Conservation (phyloP, 1,139 yeast species). For the Oligophagozyma castellii region DNA sequence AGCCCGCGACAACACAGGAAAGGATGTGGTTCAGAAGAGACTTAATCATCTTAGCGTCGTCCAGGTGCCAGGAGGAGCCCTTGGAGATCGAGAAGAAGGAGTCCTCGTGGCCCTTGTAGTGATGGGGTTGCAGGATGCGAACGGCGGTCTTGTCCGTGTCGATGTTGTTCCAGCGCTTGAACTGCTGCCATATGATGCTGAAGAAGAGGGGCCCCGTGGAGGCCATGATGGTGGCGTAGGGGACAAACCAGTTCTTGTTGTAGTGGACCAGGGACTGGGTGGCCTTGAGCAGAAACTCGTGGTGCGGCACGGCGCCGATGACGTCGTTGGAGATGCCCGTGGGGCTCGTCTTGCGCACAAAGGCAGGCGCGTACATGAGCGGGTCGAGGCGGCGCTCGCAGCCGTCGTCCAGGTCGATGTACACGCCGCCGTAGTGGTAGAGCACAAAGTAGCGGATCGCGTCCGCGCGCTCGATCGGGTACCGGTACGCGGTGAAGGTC, state of each 20-base stretch:
- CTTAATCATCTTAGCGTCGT: slow-evolving; percentile 68
- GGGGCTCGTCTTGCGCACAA: slow-evolving; percentile 77
- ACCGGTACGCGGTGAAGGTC: slow-evolving; percentile 66
- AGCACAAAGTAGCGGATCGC: slow-evolving; percentile 83
- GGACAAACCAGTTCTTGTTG: slow-evolving; percentile 63
- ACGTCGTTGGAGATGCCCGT: slow-evolving; percentile 89
- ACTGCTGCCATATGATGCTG: slow-evolving; percentile 78
- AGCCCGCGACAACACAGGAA: slow-evolving; percentile 56
- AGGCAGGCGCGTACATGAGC: slow-evolving; percentile 65
- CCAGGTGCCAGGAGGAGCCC: slow-evolving; percentile 84
- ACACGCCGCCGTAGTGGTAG: slow-evolving; percentile 77
- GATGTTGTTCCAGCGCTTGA: slow-evolving; percentile 57
- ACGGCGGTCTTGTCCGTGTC: slow-evolving; percentile 44
- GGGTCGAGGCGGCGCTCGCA: slow-evolving; percentile 71
- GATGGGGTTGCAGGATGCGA: slow-evolving; percentile 57
- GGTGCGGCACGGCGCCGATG: slow-evolving; percentile 79
- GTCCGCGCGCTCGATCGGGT: slow-evolving; percentile 82
- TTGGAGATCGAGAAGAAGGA: slow-evolving; percentile 60
- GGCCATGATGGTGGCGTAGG: slow-evolving; percentile 85
- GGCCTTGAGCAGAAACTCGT: slow-evolving; percentile 69
- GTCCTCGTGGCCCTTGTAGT: slow-evolving; percentile 42
- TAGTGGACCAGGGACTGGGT: slow-evolving; percentile 51
- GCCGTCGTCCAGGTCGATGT: slow-evolving; percentile 83
- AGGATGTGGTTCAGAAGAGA: slow-evolving; percentile 57
- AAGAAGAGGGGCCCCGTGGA: slow-evolving; percentile 86